Conservation (phyloP, 2,329 filamentous ascomycete species). For the Scedosporium dehoogii region DNA sequence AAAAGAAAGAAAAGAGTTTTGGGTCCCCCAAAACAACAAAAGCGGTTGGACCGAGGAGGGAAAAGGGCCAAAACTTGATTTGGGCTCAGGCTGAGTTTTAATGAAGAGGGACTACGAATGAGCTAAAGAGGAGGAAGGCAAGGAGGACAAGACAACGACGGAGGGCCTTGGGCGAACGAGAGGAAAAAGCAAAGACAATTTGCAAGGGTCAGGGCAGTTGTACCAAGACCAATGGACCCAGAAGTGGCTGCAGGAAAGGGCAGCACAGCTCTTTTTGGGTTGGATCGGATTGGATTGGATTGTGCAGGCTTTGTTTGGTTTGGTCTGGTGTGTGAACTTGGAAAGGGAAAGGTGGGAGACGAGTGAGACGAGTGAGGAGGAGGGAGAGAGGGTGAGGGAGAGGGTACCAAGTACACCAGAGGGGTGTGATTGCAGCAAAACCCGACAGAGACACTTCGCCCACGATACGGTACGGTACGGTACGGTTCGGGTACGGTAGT, state of each 20-base stretch:
- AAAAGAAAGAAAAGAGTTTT: background rate
- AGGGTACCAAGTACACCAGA: background rate
- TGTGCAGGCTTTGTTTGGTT: background rate
- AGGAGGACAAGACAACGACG: background rate
- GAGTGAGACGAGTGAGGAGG: background rate
- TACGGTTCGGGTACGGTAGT: too few relatives aligned
- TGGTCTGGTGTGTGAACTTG: background rate
- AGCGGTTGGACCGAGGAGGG: background rate
- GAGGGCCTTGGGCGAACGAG: background rate
- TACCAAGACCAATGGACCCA: background rate
- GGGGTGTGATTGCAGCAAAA: background rate
- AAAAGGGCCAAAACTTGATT: background rate
- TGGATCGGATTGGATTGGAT: background rate
- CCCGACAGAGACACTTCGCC: background rate
- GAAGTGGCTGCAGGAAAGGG: background rate
- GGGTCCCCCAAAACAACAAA: background rate
- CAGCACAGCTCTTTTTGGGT: background rate
- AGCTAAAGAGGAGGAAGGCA: background rate
- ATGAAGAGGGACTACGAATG: background rate
- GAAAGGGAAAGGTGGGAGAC: background rate
- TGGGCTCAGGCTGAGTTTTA: background rate
- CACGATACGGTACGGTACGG: background rate
- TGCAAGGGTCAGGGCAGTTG: background rate
- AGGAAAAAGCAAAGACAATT: constrained; percentile 1
- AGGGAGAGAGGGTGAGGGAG: background rate